Conservation (phyloP, 345 rosid genomes). For the Eucalyptus decipiens region DNA sequence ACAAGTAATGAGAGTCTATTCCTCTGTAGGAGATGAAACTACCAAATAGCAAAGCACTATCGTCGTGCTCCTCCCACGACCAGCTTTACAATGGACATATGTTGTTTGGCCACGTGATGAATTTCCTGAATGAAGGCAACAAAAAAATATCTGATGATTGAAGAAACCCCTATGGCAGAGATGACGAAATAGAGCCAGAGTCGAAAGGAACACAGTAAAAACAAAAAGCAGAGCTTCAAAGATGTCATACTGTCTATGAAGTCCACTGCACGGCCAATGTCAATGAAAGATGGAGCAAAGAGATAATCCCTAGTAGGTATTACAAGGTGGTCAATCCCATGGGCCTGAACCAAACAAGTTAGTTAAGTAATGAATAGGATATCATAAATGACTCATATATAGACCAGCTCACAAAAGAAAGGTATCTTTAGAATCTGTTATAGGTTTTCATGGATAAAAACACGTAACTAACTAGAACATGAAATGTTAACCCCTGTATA, state of each 20-base stretch:
- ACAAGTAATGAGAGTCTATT: background rate
- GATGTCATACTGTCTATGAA: constrained; percentile 57
- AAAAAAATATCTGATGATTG: background rate
- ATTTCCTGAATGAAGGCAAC: constrained; percentile 30
- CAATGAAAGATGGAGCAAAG: constrained; percentile 64
- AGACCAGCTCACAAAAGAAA: background rate
- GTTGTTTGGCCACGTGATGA: constrained; percentile 51
- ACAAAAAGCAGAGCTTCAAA: background rate
- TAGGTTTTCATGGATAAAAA: background rate
- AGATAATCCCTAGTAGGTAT: constrained; percentile 89
- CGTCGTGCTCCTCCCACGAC: constrained; percentile 89
- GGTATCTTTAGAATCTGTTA: background rate
- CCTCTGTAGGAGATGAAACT: background rate
- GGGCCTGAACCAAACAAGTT: constrained; percentile 22
- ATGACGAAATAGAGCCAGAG: background rate
- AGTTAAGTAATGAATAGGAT: background rate
- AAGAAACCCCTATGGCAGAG: background rate
- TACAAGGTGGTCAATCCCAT: constrained; percentile 74
- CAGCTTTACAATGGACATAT: constrained; percentile 94
- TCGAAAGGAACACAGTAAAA: background rate
- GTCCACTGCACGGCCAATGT: constrained; percentile 51
- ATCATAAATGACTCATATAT: background rate
- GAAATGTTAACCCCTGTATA: background rate
- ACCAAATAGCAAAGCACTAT: constrained; percentile 87
- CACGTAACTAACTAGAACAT: background rate